These are phyloP conservation scores for Phytophthora pini DNA, from an alignment of 352 stramenopile genomes.

Conservation along the genomic window DNA sequence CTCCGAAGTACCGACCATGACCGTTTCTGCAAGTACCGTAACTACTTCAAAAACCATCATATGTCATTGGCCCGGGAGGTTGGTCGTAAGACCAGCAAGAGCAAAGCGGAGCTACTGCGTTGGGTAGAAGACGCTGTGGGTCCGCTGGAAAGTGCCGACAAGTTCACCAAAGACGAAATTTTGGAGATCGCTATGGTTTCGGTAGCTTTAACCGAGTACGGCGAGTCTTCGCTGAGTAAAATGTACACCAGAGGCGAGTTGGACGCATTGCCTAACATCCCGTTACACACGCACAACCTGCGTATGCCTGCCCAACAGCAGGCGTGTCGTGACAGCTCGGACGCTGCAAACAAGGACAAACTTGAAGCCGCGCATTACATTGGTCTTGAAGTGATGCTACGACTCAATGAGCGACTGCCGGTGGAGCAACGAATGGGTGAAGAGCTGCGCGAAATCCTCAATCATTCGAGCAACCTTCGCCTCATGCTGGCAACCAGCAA, in stretches of 20 bases:
- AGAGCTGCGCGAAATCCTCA: conserved; percentile 53
- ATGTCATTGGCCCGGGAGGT: conserved; percentile 50
- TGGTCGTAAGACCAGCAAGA: conserved; percentile 41
- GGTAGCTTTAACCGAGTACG: conserved; percentile 41
- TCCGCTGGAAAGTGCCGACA: conserved; percentile 19
- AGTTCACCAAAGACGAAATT: conserved; percentile 46
- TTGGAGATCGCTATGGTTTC: conserved; percentile 55
- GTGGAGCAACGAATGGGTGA: conserved; percentile 48
- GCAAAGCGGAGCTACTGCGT: conserved; percentile 36
- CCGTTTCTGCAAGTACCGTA: conserved; percentile 54
- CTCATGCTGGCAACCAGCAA: conserved; percentile 48
- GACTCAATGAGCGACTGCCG: conserved; percentile 46
- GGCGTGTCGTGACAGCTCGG: conserved; percentile 44
- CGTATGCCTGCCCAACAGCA: conserved; percentile 47
- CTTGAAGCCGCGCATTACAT: conserved; percentile 54
- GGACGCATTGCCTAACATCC: conserved; percentile 41
- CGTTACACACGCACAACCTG: conserved; percentile 46
- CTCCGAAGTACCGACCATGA: conserved; percentile 29
- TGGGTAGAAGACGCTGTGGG: conserved; percentile 45
- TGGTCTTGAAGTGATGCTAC: conserved; percentile 54
- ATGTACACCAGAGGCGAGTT: conserved; percentile 46
- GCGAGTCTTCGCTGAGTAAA: conserved; percentile 26
- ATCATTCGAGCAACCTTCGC: conserved; percentile 49
- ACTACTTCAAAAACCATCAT: conserved; percentile 62
- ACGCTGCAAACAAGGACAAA: conserved; percentile 44